phyloP scores from a whole-genome alignment of 805 yeast genomes.

The Myxozyma lipomycoides region DNA sequence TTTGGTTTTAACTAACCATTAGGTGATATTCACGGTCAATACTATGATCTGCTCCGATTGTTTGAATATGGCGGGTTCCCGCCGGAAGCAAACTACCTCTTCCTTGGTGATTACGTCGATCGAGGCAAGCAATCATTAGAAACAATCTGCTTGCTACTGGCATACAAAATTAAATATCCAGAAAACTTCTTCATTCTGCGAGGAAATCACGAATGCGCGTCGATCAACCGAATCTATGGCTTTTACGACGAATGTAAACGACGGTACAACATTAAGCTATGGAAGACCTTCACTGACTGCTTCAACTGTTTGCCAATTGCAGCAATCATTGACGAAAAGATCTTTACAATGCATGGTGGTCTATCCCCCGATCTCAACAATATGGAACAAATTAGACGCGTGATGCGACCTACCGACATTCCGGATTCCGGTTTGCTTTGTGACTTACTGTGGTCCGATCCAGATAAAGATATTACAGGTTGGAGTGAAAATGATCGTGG shows the following conservation, averaged over 20 bases:
- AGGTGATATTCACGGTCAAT: slow-evolving; percentile 98
- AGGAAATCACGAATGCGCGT: slow-evolving; percentile 98
- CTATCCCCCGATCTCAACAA: slow-evolving; percentile 93
- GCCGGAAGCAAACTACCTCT: slow-evolving; percentile 94
- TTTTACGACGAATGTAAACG: slow-evolving; percentile 98
- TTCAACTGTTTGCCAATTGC: slow-evolving; percentile 98
- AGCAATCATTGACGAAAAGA: slow-evolving; percentile 95
- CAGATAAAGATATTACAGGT: slow-evolving; percentile 95
- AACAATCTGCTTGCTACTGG: slow-evolving; percentile 90
- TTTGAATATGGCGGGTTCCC: slow-evolving; percentile 99
- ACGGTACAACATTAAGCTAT: slow-evolving; percentile 93
- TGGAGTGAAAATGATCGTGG: slow-evolving; percentile 99
- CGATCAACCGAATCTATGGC: slow-evolving; percentile 95
- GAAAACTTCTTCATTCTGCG: slow-evolving; percentile 94
- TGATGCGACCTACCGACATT: slow-evolving; percentile 98
- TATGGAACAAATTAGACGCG: slow-evolving; percentile 97
- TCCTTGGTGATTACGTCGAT: slow-evolving; percentile 96
- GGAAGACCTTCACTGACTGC: slow-evolving; percentile 98
- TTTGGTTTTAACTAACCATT: slow-evolving; percentile 51
- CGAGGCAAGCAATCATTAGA: slow-evolving; percentile 97
- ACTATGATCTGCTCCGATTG: slow-evolving; percentile 88
- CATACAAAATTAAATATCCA: slow-evolving; percentile 96
- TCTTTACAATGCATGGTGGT: slow-evolving; percentile 99
- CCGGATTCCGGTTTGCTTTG: slow-evolving; percentile 96
- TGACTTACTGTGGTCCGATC: slow-evolving; percentile 97